These are phyloP conservation scores for Domatiomyces catenatus DNA, from an alignment of 2,329 filamentous ascomycete genomes.

Conservation along the genomic window DNA sequence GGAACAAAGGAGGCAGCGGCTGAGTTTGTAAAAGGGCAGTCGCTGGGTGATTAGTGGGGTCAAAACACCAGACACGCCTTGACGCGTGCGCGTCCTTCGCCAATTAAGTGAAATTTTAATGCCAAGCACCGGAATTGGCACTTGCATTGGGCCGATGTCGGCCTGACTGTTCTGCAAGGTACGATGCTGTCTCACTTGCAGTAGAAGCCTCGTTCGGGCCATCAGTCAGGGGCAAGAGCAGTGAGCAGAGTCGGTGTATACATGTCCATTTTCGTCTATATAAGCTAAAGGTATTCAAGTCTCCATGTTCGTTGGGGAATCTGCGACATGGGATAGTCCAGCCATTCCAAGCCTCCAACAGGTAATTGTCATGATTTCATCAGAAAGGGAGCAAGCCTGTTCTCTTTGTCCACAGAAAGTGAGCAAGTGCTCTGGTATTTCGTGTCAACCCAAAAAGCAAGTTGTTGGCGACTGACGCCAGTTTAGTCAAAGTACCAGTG, in stretches of 20 bases:
- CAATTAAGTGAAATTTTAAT: background rate
- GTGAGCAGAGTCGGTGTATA: background rate
- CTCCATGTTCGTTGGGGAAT: background rate
- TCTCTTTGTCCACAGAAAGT: background rate
- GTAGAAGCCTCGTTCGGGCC: too few relatives aligned
- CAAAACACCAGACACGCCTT: background rate
- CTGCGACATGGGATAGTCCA: background rate
- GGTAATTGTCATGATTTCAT: background rate
- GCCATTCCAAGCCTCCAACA: background rate
- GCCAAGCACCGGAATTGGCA: background rate
- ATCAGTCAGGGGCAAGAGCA: too few relatives aligned
- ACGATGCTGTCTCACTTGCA: too few relatives aligned
- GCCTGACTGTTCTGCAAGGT: too few relatives aligned
- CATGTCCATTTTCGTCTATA: background rate
- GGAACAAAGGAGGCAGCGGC: background rate
- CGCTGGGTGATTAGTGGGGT: background rate
- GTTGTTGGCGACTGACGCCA: background rate
- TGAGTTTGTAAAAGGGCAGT: background rate
- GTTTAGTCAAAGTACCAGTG: constrained; percentile 27
- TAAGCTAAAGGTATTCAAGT: background rate
- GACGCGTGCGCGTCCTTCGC: background rate
- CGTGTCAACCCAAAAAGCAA: background rate
- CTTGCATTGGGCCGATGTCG: too few relatives aligned
- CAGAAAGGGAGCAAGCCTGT: background rate
- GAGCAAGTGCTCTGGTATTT: background rate